These are phyloP conservation scores for Pyrenophora teres DNA, from an alignment of 2,329 filamentous ascomycete genomes.

Conservation along the genomic window DNA sequence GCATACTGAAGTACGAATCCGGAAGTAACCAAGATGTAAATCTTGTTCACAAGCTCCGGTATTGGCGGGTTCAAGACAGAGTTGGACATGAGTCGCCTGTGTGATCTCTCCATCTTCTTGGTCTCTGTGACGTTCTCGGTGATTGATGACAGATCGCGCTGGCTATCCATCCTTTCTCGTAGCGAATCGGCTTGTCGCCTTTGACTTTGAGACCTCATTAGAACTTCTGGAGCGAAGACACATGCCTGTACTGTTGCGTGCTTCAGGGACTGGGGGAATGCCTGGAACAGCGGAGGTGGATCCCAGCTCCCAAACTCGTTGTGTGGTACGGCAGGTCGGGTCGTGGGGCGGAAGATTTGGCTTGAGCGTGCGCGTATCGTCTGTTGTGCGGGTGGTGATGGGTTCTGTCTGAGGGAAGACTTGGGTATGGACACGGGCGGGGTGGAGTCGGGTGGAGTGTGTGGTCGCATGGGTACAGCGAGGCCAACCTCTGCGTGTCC, in stretches of 20 bases:
- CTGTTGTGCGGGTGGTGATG: conserved; percentile 36
- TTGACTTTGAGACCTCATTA: conserved; percentile 64
- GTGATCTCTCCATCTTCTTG: conserved; percentile 50
- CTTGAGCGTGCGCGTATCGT: conserved; percentile 40
- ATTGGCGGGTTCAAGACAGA: conserved; percentile 53
- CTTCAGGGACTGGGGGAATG: conserved; percentile 81
- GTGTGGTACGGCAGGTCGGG: conserved; percentile 26
- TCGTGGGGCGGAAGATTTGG: conserved; percentile 39
- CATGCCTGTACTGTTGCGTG: conserved; percentile 72
- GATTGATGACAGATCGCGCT: conserved; percentile 38
- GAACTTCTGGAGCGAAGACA: conserved; percentile 68
- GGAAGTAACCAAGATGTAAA: conserved; percentile 72
- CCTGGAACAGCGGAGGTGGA: conserved; percentile 78
- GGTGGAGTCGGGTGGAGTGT: conserved; percentile 31
- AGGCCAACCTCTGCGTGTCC: conserved; percentile 53
- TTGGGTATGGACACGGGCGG: conserved; percentile 28
- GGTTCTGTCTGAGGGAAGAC: conserved; percentile 38
- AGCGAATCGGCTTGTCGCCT: conserved; percentile 55
- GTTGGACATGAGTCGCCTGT: conserved; percentile 47
- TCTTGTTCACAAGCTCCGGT: conserved; percentile 71
- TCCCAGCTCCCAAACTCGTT: conserved; percentile 49
- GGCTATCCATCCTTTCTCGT: conserved; percentile 45
- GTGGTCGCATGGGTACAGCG: conserved; percentile 42
- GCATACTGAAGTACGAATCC: conserved; percentile 77
- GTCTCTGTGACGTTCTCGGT: conserved; percentile 35